A percentile compares a stretch with the other conserved stretches of the same genome.
Evolutionary conservation across 495 filamentous ascomycete genomes (phyloP).

Genomic region (Sordaria brevicollis): DNA sequence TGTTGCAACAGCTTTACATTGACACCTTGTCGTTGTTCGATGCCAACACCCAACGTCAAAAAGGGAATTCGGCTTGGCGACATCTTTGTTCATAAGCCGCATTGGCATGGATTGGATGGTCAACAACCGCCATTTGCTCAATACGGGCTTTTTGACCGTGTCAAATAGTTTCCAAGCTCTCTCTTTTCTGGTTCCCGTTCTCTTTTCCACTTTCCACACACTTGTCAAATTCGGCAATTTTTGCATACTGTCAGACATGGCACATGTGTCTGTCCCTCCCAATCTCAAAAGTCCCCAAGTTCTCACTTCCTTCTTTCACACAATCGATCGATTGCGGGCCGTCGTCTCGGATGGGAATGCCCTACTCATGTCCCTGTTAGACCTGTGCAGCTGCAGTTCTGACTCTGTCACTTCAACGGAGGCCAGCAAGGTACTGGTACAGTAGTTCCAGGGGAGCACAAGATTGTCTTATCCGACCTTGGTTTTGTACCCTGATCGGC

Average conservation of each 20-base stretch:
- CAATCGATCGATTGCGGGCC: not conserved
- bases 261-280: not conserved
- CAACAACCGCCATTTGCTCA: not conserved
- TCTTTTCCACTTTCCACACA: not conserved
- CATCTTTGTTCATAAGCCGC: not conserved
- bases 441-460: not conserved
- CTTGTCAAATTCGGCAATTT: not conserved
- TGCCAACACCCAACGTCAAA: not conserved
- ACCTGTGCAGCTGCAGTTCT: too few species aligned
- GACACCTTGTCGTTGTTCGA: not conserved
- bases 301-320: not conserved
- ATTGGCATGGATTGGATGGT: not conserved
- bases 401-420: too few species aligned
- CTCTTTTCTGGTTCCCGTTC: not conserved
- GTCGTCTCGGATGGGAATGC: not conserved
- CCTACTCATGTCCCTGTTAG: not conserved
- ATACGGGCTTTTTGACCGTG: not conserved
- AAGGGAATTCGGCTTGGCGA: not conserved
- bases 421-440: not conserved
- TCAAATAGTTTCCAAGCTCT: not conserved
- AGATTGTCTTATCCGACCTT: not conserved
- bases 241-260: not conserved
- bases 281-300: not conserved
- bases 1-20: conserved; percentile 17
- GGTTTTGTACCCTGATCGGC: not conserved